Evolutionary conservation across 208 protist species (phyloP), one percentile per base, ranked within the genome.

Genomic region (Crithidia thermophila): DNA sequence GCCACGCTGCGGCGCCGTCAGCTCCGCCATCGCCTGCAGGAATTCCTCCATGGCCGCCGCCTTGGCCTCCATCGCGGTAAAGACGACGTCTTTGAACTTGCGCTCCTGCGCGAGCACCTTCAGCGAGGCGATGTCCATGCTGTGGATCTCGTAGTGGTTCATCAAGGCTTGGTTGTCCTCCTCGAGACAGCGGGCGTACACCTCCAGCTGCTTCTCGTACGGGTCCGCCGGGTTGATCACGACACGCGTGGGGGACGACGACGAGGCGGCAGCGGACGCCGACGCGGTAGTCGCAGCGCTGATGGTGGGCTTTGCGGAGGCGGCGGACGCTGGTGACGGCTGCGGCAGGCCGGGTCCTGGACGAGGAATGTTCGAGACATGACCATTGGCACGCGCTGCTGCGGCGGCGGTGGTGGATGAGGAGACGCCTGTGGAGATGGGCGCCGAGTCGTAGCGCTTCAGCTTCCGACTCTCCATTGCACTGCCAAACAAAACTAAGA

Each of bases 171-270:
- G 37, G 28, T 82, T 66, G 46, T 81, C 80, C 43, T 75, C 59
- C 43, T 85, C 76, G 53, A 85, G 62, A 31, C 66, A 62, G 18
- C 51, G 58, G 65, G 72, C 79, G 69, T 78, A 82, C 39, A 57
- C 33, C 57, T 79, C 79, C 31, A 85, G 42, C 40, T 77, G 55
- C 31, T 33, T 67, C 45, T 67, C 67, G 33, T 77, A 66, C 2
- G 39, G 3, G 14, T 39, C 43, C 0, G 37, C 18, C 0, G 46
- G 2, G 33, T 27, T 50, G 34, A 36, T 25, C 13, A 37, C 21
- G 8, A n/a, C n/a, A n/a, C n/a, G n/a, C n/a, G 53, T 13, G 25
- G 30, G 30, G 10, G 46, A 18, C 25, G 47, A 36, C 31, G 1
- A 7, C 3, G 40, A 7, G 42, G 52, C 33, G 28, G 9, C 7